Percentiles rank a stretch among this genome's conserved stretches.
Evolutionary conservation across 2,329 filamentous ascomycete species (phyloP).

Genomic region (Ustilaginoidea virens): DNA sequence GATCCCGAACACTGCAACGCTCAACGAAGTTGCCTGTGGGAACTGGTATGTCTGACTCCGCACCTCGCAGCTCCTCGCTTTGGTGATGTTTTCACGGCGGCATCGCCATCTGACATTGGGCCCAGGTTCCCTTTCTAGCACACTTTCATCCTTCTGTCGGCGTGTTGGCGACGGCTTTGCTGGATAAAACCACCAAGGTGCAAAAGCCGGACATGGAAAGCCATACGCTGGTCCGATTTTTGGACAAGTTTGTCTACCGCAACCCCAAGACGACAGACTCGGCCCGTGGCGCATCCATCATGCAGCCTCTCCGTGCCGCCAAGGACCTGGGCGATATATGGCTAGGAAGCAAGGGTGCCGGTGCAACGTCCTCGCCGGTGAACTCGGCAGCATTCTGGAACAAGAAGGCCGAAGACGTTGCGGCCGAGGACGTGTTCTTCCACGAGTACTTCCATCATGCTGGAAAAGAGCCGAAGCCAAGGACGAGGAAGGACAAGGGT

Average conservation of each 20-base stretch:
- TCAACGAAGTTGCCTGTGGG: constrained; percentile 88
- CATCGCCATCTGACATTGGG: not conserved
- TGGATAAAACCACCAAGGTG: constrained; percentile 54
- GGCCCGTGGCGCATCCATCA: constrained; percentile 73
- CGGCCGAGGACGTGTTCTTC: constrained; percentile 92
- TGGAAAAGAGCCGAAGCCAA: constrained; percentile 40
- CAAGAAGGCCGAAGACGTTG: constrained; percentile 74
- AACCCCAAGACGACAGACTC: constrained; percentile 62
- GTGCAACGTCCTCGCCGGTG: constrained; percentile 30
- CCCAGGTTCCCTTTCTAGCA: constrained; percentile 22
- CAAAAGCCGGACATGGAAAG: constrained; percentile 82
- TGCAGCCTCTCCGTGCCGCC: constrained; percentile 64
- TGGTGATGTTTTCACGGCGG: too few relatives aligned
- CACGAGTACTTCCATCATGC: constrained; percentile 84
- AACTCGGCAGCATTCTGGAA: constrained; percentile 88
- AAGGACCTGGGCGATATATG: constrained; percentile 39
- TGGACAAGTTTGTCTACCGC: constrained; percentile 97
- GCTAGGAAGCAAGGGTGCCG: constrained; percentile 34
- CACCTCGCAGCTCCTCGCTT: too few relatives aligned
- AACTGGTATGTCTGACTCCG: constrained; percentile 42
- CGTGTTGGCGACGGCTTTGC: constrained; percentile 60
- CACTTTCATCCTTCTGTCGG: constrained; percentile 93
- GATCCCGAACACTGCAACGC: constrained; percentile 87
- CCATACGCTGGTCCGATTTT: constrained; percentile 85
- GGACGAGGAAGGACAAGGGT: constrained; percentile 39